Evolutionary conservation across 1,284 basidiomycete genomes (phyloP).

Genomic region (Sanguinoderma infundibulare): DNA sequence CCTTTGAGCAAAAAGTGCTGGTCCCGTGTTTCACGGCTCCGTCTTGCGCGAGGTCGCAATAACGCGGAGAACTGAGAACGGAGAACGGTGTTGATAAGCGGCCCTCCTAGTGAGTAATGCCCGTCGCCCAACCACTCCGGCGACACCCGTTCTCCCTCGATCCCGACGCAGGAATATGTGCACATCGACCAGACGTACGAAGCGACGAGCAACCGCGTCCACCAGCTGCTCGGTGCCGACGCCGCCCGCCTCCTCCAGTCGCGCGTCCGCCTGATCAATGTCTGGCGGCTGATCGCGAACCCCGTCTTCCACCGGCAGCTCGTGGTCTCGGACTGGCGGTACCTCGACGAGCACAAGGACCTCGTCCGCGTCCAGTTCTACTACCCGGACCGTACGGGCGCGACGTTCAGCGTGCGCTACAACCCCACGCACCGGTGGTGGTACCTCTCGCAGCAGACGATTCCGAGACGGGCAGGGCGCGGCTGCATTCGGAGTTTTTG

Average conservation of each 20-base stretch:
- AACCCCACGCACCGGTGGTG: conserved; percentile 63
- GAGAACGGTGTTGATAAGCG: too few relatives aligned
- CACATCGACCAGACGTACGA: conserved; percentile 63
- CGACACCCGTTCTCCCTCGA: background rate
- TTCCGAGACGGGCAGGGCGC: conserved; percentile 42
- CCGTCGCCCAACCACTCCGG: background rate
- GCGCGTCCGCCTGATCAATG: conserved; percentile 61
- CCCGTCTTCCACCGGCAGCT: conserved; percentile 53
- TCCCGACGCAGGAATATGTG: conserved; percentile 33
- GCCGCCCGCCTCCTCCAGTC: conserved; percentile 48
- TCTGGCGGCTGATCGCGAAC: conserved; percentile 56
- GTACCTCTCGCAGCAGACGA: conserved; percentile 50
- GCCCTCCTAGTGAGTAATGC: conserved; percentile 18
- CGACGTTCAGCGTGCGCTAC: conserved; percentile 56
- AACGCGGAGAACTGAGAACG: too few relatives aligned
- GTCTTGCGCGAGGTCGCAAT: too few relatives aligned
- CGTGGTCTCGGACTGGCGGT: conserved; percentile 50
- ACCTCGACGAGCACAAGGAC: conserved; percentile 28
- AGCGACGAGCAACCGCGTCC: conserved; percentile 52
- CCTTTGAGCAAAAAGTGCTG: too few relatives aligned
- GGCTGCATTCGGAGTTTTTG: conserved; percentile 48
- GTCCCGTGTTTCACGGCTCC: too few relatives aligned
- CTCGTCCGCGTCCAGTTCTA: conserved; percentile 29
- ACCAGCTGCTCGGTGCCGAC: conserved; percentile 48
- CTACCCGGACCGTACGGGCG: conserved; percentile 45